phyloP scores from a whole-genome alignment of 1,139 yeast species.

The Sporopachydermia cereana region DNA sequence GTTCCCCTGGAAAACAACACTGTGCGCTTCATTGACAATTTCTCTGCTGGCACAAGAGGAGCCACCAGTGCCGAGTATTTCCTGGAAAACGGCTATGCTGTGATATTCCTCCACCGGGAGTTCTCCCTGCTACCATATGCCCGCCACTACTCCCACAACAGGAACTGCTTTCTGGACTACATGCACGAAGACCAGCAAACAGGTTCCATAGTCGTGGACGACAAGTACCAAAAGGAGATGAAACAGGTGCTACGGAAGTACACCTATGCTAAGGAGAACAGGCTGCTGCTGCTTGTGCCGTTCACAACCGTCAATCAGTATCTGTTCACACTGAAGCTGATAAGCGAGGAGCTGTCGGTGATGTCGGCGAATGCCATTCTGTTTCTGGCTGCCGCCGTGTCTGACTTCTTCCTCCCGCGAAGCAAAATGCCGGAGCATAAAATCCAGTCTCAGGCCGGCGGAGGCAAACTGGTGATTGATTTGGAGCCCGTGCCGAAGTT shows the following conservation, averaged over 20 bases:
- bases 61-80: slow-evolving; percentile 93
- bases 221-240: slow-evolving; percentile 52
- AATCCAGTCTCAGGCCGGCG: slow-evolving; percentile 66
- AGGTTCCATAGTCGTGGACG: slow-evolving; percentile 34
- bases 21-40: slow-evolving; percentile 90
- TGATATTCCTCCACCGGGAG: slow-evolving; percentile 83
- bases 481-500: slow-evolving; percentile 96
- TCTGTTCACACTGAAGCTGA: slow-evolving; percentile 62
- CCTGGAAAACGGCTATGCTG: slow-evolving; percentile 77
- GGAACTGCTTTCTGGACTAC: slow-evolving; percentile 77
- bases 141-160: slow-evolving; percentile 76
- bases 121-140: slow-evolving; percentile 86
- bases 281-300: slow-evolving; percentile 59
- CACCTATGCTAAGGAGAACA: slow-evolving; percentile 43
- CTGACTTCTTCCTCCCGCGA: slow-evolving; percentile 87
- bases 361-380: slow-evolving; percentile 52
- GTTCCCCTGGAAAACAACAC: slow-evolving; percentile 96
- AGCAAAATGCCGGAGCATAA: slow-evolving; percentile 85
- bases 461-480: slow-evolving; percentile 67
- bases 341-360: slow-evolving; percentile 43
- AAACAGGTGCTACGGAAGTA: slow-evolving; percentile 55
- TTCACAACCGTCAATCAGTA: slow-evolving; percentile 95
- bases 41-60: slow-evolving; percentile 96
- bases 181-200: slow-evolving; percentile 30
- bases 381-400: slow-evolving; percentile 94